Conservation (phyloP, 1,139 yeast species). For the Geotrichum histeridarum region DNA sequence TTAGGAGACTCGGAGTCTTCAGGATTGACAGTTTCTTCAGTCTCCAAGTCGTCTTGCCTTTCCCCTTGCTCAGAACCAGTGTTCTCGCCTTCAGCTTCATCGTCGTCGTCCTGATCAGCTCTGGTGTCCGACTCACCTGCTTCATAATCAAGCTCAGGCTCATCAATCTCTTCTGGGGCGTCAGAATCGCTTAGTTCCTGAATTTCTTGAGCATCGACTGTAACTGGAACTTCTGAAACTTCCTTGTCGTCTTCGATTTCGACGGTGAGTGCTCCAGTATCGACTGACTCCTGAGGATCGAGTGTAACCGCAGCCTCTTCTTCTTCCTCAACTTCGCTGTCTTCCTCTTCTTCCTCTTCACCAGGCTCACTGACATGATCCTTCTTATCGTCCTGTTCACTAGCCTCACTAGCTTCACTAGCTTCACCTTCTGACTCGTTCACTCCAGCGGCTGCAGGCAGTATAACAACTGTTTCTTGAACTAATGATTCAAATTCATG, state of each 20-base stretch:
- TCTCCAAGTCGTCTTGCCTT: conserved; percentile 6
- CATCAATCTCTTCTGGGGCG: neutral
- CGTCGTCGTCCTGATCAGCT: neutral
- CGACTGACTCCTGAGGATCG: neutral
- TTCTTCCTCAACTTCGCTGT: neutral
- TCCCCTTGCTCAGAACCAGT: conserved; percentile 1
- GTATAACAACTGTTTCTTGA: too few relatives aligned
- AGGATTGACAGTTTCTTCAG: neutral
- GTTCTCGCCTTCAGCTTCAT: neutral
- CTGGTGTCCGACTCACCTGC: neutral
- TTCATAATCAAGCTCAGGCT: neutral
- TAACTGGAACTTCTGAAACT: neutral
- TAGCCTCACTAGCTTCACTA: too few relatives aligned
- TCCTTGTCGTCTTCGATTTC: neutral
- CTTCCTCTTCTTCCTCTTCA: too few relatives aligned
- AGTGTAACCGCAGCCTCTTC: neutral
- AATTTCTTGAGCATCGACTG: neutral
- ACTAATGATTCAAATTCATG: too few relatives aligned
- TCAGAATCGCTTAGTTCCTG: neutral
- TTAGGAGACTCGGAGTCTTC: neutral
- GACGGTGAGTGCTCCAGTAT: neutral
- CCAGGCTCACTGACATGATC: too few relatives aligned
- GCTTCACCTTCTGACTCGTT: too few relatives aligned
- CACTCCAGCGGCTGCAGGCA: too few relatives aligned
- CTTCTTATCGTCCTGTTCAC: too few relatives aligned